Evolutionary conservation across 345 rosid species (phyloP).

Genomic region (Salix viminalis): DNA sequence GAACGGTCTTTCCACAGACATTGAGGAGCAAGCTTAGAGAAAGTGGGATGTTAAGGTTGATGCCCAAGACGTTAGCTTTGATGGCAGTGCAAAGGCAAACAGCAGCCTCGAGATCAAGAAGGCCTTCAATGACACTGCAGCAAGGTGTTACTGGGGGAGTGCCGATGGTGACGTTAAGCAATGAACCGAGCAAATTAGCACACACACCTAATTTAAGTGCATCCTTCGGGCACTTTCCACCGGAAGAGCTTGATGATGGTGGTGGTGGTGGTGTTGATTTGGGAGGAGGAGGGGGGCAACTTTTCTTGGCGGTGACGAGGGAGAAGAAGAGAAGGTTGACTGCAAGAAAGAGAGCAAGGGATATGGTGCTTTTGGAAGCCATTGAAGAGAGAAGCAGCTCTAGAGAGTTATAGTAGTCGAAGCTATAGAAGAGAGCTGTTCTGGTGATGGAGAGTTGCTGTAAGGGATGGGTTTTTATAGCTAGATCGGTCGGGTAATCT

Average conservation of each 20-base stretch:
- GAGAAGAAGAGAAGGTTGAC: not conserved
- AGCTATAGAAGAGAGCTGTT: too few species aligned
- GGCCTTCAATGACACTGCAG: constrained; percentile 8
- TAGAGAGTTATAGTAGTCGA: too few species aligned
- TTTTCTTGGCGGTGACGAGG: not conserved
- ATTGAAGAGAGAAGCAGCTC: not conserved
- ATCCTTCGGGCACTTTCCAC: constrained; percentile 10
- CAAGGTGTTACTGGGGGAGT: constrained; percentile 12
- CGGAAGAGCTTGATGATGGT: not conserved
- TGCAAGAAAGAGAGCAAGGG: not conserved
- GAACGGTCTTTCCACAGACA: constrained; percentile 11
- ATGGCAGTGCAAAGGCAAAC: constrained; percentile 24
- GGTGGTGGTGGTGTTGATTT: not conserved
- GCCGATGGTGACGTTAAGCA: constrained; percentile 11
- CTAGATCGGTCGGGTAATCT: too few species aligned
- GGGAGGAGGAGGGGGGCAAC: not conserved
- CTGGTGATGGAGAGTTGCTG: too few species aligned
- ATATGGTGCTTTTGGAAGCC: not conserved
- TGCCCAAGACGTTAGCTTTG: constrained; percentile 15
- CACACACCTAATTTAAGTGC: constrained; percentile 19
- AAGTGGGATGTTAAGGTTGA: constrained; percentile 13
- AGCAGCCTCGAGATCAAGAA: constrained; percentile 19
- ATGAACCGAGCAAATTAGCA: constrained; percentile 1
- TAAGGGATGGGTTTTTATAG: too few species aligned
- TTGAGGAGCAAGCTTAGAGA: constrained; percentile 16